phyloP scores from a whole-genome alignment of 2,329 filamentous ascomycete species.

The Teratosphaeria epicoccoides region DNA sequence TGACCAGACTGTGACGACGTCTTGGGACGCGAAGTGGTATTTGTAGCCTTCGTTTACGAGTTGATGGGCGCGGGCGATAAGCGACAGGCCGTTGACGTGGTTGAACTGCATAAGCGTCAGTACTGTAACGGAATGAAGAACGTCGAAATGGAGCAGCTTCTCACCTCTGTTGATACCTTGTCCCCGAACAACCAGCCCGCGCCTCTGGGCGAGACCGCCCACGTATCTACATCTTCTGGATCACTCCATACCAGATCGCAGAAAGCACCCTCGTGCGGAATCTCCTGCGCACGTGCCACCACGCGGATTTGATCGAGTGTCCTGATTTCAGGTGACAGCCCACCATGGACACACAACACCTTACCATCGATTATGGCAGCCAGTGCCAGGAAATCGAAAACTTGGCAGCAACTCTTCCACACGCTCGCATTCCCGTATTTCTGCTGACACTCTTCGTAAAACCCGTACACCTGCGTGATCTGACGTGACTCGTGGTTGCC shows the following conservation, averaged over 20 bases:
- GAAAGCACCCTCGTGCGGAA: slow-evolving; percentile 67
- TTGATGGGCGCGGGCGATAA: slow-evolving; percentile 65
- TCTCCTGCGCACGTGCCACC: slow-evolving; percentile 63
- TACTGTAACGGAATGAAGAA: neutral
- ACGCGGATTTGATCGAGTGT: slow-evolving; percentile 66
- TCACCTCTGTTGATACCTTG: slow-evolving; percentile 57
- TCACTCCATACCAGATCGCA: slow-evolving; percentile 70
- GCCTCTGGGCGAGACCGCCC: slow-evolving; percentile 55
- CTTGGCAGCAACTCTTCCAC: slow-evolving; percentile 69
- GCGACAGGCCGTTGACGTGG: slow-evolving; percentile 60
- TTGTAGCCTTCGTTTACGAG: slow-evolving; percentile 70
- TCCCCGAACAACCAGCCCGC: slow-evolving; percentile 60
- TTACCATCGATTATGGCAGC: slow-evolving; percentile 65
- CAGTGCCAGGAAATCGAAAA: slow-evolving; percentile 66
- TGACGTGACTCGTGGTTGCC: slow-evolving; percentile 69
- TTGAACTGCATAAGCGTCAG: slow-evolving; percentile 44
- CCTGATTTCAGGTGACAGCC: slow-evolving; percentile 60
- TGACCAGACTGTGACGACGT: slow-evolving; percentile 79
- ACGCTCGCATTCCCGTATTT: slow-evolving; percentile 70
- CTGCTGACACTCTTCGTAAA: slow-evolving; percentile 67
- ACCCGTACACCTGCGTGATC: slow-evolving; percentile 69
- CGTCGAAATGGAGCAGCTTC: slow-evolving; percentile 2
- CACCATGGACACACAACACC: slow-evolving; percentile 63
- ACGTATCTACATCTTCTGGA: slow-evolving; percentile 58
- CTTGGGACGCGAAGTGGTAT: slow-evolving; percentile 92